These are phyloP conservation scores for Sedum album DNA, from an alignment of 164 flowering plant genomes.

Conservation along the genomic window DNA sequence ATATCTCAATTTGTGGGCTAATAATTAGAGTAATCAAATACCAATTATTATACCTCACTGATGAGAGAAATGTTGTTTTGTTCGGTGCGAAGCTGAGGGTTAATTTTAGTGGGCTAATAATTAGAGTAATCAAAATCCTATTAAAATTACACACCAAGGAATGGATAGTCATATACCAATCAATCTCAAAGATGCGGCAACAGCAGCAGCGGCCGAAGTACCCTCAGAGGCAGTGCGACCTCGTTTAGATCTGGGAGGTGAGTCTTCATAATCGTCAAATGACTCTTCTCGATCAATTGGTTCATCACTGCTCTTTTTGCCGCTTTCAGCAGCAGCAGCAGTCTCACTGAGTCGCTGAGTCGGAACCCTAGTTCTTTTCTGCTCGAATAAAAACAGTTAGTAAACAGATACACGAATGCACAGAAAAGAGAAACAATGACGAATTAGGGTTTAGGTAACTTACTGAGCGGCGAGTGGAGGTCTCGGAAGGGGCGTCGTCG, in stretches of 20 bases:
- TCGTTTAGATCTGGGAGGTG: slow-evolving; percentile 37
- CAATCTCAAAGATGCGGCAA: neutral
- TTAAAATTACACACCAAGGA: no score
- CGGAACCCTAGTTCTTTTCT: slow-evolving; percentile 40
- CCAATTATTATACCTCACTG: no score
- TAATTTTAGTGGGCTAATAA: no score
- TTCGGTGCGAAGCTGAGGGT: no score
- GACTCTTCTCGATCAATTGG: slow-evolving; percentile 37
- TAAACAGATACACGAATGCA: neutral
- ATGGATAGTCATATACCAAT: neutral
- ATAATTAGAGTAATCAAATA: no score
- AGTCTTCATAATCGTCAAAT: slow-evolving; percentile 47
- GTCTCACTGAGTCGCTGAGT: slow-evolving; percentile 11
- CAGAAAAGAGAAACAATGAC: neutral
- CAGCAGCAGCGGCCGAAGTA: slow-evolving; percentile 10
- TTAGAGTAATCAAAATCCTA: no score
- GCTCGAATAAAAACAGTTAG: neutral
- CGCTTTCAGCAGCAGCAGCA: slow-evolving; percentile 16
- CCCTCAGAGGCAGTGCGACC: slow-evolving; percentile 4
- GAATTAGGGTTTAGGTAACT: slow-evolving; percentile 13
- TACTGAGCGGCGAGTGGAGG: slow-evolving; percentile 24
- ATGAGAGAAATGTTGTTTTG: no score
- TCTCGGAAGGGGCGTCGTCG: slow-evolving; percentile 17
- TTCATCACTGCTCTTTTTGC: slow-evolving; percentile 20
- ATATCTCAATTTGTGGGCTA: no score